These are phyloP conservation scores for Apiospora aurea DNA, from an alignment of 2,329 filamentous ascomycete species.

Conservation along the genomic window DNA sequence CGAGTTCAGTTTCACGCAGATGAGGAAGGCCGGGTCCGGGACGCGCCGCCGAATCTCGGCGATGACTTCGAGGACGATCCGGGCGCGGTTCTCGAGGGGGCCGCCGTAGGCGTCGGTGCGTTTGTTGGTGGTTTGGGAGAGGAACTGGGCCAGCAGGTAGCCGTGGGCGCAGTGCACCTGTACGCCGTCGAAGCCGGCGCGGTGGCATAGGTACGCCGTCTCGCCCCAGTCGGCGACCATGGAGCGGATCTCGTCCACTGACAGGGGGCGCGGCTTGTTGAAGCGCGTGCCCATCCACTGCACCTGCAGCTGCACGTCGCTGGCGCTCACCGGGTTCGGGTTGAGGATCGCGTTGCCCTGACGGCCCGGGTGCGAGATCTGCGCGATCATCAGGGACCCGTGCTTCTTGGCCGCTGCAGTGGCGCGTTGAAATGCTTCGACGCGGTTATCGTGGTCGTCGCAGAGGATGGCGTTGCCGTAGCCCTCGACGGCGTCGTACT, in stretches of 20 bases:
- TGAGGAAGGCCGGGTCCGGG: slow-evolving; percentile 50
- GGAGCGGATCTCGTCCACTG: slow-evolving; percentile 26
- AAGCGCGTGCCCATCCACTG: slow-evolving; percentile 42
- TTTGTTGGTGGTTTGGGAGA: slow-evolving; percentile 56
- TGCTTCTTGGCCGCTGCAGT: slow-evolving; percentile 56
- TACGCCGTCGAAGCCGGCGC: slow-evolving; percentile 45
- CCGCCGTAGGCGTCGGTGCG: slow-evolving; percentile 65
- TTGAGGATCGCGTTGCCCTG: slow-evolving; percentile 54
- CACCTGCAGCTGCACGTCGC: slow-evolving; percentile 52
- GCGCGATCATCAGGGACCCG: slow-evolving; percentile 60
- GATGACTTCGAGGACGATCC: slow-evolving; percentile 59
- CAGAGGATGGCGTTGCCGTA: slow-evolving; percentile 62
- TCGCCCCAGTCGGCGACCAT: slow-evolving; percentile 31
- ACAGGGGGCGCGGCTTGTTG: slow-evolving; percentile 37
- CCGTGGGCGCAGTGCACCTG: slow-evolving; percentile 61
- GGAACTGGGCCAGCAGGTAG: slow-evolving; percentile 64
- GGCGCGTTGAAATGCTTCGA: slow-evolving; percentile 60
- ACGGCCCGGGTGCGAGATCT: slow-evolving; percentile 64
- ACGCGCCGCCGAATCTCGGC: slow-evolving; percentile 44
- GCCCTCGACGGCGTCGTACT: slow-evolving; percentile 59
- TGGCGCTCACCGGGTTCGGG: slow-evolving; percentile 57
- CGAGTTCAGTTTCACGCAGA: slow-evolving; percentile 63
- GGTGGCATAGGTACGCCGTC: slow-evolving; percentile 26
- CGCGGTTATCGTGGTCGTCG: slow-evolving; percentile 51
- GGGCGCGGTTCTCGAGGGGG: slow-evolving; percentile 52